A percentile compares a stretch with the other conserved stretches of the same genome.
phyloP scores from a whole-genome alignment of 345 rosid species.

The Populus pruinosa region DNA sequence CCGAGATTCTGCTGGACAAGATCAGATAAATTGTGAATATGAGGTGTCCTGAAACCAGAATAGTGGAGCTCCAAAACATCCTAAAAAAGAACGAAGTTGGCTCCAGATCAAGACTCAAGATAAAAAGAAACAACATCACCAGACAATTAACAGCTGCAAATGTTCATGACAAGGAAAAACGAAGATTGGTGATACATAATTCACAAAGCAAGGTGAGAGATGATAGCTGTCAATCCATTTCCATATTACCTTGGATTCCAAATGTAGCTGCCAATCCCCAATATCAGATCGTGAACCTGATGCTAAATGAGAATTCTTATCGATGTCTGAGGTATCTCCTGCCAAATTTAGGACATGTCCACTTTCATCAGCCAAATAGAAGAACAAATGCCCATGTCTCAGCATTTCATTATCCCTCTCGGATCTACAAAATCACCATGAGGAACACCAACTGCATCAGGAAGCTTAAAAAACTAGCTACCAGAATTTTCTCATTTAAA shows the following conservation, averaged over 20 bases:
- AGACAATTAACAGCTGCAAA: neutral
- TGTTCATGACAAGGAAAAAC: too few species aligned
- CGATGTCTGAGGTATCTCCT: slow-evolving; percentile 25
- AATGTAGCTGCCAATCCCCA: slow-evolving; percentile 85
- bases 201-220: too few species aligned
- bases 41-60: slow-evolving; percentile 78
- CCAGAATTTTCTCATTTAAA: neutral
- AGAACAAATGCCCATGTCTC: slow-evolving; percentile 62
- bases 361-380: slow-evolving; percentile 85
- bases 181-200: too few species aligned
- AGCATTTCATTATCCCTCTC: slow-evolving; percentile 42
- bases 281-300: slow-evolving; percentile 63
- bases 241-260: slow-evolving; percentile 55
- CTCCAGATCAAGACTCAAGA: slow-evolving; percentile 19
- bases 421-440: slow-evolving; percentile 28
- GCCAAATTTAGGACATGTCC: slow-evolving; percentile 53
- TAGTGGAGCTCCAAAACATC: slow-evolving; percentile 59
- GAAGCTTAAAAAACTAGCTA: neutral
- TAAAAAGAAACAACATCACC: neutral
- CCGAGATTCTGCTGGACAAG: slow-evolving; percentile 63
- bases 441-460: neutral
- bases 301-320: slow-evolving; percentile 51
- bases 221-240: neutral
- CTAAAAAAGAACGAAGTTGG: slow-evolving; percentile 38
- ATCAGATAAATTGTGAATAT: slow-evolving; percentile 77